A percentile compares a stretch with the other conserved stretches of the same genome.
Conservation (phyloP, 2,329 filamentous ascomycete species). For the Aureobasidium subglaciale region DNA sequence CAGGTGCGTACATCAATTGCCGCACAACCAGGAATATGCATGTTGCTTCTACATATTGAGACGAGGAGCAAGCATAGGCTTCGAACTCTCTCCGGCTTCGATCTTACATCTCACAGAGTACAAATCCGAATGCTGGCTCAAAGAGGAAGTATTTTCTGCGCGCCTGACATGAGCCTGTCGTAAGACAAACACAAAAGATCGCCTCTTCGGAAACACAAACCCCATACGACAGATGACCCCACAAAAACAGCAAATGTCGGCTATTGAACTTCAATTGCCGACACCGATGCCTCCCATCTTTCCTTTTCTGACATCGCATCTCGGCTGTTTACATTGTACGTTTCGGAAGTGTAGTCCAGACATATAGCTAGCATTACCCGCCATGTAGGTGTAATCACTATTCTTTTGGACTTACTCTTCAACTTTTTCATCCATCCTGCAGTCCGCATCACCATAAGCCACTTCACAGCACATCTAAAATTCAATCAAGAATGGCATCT, state of each 20-base stretch:
- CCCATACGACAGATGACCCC: background rate
- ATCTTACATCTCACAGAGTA: too few species aligned
- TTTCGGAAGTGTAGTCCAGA: conserved; percentile 9
- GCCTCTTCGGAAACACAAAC: background rate
- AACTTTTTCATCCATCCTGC: background rate
- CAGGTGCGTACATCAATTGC: too few species aligned
- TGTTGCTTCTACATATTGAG: background rate
- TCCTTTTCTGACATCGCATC: background rate
- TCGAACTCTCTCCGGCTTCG: too few species aligned
- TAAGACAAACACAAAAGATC: background rate
- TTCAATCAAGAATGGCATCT: conserved; percentile 12
- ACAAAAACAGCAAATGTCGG: conserved; percentile 1
- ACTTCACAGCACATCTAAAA: too few species aligned
- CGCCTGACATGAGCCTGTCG: background rate
- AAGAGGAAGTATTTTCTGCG: background rate
- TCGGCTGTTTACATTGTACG: background rate
- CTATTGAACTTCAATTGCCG: conserved; percentile 2
- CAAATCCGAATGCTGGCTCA: background rate
- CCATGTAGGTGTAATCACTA: background rate
- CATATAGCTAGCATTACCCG: background rate
- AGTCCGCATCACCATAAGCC: too few species aligned
- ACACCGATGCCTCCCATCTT: background rate
- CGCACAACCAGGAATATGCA: background rate
- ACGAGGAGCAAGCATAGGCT: too few species aligned
- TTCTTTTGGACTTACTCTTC: background rate